Evolutionary conservation across 2,329 filamentous ascomycete genomes (phyloP), one percentile per base, ranked within the genome.

Genomic region (Cladorrhinum sp.): DNA sequence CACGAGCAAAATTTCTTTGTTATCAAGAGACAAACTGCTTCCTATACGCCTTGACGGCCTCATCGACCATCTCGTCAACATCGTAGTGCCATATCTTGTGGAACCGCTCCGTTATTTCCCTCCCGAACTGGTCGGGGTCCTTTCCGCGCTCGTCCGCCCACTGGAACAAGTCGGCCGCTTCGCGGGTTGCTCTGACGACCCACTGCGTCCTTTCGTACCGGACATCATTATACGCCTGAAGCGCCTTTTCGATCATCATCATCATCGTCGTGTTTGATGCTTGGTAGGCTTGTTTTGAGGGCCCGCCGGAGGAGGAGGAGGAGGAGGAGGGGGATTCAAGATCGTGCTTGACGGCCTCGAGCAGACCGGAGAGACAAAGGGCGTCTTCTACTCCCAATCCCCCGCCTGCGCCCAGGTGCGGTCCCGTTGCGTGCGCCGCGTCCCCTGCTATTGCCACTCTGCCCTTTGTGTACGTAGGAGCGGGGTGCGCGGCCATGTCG

Each of bases 361-460:
- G 58, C 7, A 80, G 52, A 20, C 69, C 69, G 7, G 74, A 72
- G 52, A 84, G 71, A 1, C 79, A 69, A 36, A 81, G 71, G 3
- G 77, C 78, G 65, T 85, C 83, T 68, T 86, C 83, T 50, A 85
- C 76, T 9, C 81, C 82, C 69, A 81, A 78, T 1, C 82, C 81
- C 0, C 82, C 83, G 1, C 84, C 83, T 0, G 82, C 78, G 2
- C 83, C 83, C 6, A 81, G 77, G 67, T 85, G 82, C 2, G 83
- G 83, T 0, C 79, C 81, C 0, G 76, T 73, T 0, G 83, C 82
- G 62, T 86, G 84, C 6, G 84, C 84, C 2, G 83, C 82, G 63
- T 86, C 83, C 1, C 83, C 83, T 0, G 83, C 73, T 5, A 85
- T 64, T 53, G 78, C 79, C 0, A 83, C 70, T 2, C 72, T 70